Base-by-base conservation (phyloP, 108 stramenopile species). In the Skeletonema tropicum region DNA sequence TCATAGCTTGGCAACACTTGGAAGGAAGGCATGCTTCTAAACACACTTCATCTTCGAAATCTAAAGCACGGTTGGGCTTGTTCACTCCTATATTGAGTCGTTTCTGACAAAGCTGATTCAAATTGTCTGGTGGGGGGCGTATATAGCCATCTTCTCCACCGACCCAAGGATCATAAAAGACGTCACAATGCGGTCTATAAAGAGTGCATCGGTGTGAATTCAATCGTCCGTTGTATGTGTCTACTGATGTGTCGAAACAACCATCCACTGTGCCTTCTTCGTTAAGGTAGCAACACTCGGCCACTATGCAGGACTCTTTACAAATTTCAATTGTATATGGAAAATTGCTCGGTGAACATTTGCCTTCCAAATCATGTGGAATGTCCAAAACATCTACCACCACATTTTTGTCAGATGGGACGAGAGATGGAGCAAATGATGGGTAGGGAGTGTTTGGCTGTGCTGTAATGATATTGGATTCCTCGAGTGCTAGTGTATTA, bases 271-370 rank as follows among this genome's bases (percentile, higher is more conserved):
- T 7, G 21, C 7, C 23, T 6, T 52, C 52, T 55, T 9, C 9
- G 10, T 55, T 55, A 2, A 55, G 52, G 23, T 55, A 55, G 52
- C 52, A 55, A 9, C 52, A 55, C 23, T 55, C 52, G 0, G 52
- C 23, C 9, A 8, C 52, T 23, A 25, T 23, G 7, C 52, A 55
- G 23, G 52, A 55, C 6, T 25, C 52, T 55, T 17, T 55, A 23
- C 52, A 55, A 9, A 55, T 9, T 21, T 55, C 52, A 23, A 55
- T 5, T 5, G 52, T 23, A 55, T 55, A 55, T 23, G 52, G 52
- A 55, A 55, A 55, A 55, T 55, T 55, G 52, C 52, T 55, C 7
- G 52, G 21, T n/a, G 52, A 55, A 23, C 52, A 55, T 8, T 55
- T 55, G 21, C 52, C 52, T 55, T 55, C 52, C 23, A 55, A 55